Base-by-base conservation (phyloP, 306 rosid species). In the Betula pendula region DNA sequence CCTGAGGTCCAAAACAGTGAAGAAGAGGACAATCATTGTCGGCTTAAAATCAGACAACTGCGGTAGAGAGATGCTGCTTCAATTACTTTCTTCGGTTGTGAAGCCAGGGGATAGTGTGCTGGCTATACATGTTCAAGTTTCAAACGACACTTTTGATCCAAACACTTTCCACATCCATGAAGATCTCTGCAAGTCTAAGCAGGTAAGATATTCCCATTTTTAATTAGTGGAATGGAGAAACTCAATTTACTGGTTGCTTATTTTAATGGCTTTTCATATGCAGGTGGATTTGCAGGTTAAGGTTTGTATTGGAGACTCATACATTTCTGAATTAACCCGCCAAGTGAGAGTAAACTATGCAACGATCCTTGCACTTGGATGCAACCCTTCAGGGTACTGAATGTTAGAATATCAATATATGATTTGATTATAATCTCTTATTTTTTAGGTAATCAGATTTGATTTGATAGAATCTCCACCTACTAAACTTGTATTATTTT, bases 201-300 rank as follows among this genome's bases (percentile, higher is more conserved):
- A 76, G 90, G 88, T 84, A 19, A 1, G 7, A 11, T 52, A 59
- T 59, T 25, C 67, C 40, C 40, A 27, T 27, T 27, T 59, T 59
- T 29, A 11, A n/a, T n/a, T n/a, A 13, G 17, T 59, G 67, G 67
- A 59, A 27, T 59, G 67, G 59, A 20, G 20, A 43, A 13, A 35
- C 33, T 10, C 1, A 27, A 4, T 38, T 38, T 6, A 38, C 8
- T 38, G 42, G 42, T 38, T 35, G 40, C 40, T 35, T 35, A 4
- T 35, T 35, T 35, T 38, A 38, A 38, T 25, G 40, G 66, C 65
- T 31, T 42, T 2, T 50, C 72, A 50, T n/a, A n/a, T 51, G 77
- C 81, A 86, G 90, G 87, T 86, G 47, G 87, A 86, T 78, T 86
- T 86, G 52, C 86, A 86, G 62, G 80, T 84, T 42, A 84, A 79